A percentile compares a stretch with the other conserved stretches of the same genome.
phyloP scores from a whole-genome alignment of 805 yeast species.

The Ogataea wickerhamii region DNA sequence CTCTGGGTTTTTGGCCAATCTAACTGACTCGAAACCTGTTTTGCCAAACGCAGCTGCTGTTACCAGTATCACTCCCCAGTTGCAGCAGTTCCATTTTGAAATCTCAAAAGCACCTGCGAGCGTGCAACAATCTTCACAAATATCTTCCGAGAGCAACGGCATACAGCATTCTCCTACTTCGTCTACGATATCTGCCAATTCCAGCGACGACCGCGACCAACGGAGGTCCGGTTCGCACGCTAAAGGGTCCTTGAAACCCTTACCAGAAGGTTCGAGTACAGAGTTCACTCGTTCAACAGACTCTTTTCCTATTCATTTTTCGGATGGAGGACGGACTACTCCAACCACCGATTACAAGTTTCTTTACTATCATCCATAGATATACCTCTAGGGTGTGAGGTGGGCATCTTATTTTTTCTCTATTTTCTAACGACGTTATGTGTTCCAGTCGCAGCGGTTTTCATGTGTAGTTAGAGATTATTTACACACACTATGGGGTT shows the following conservation, averaged over 20 bases:
- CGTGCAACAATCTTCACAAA: slow-evolving; percentile 1
- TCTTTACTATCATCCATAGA: slow-evolving; percentile 15
- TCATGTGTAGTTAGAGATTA: no score
- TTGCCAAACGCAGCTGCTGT: slow-evolving; percentile 1
- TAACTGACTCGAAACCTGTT: not conserved
- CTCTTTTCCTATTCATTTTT: not conserved
- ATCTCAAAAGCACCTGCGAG: slow-evolving; percentile 13
- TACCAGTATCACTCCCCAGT: slow-evolving; percentile 16
- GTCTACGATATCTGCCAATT: slow-evolving; percentile 22
- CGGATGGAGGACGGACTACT: not conserved
- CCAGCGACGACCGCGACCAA: slow-evolving; percentile 9
- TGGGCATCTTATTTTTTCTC: no score
- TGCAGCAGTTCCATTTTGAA: slow-evolving; percentile 19
- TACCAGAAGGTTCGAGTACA: not conserved
- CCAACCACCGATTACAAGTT: slow-evolving; percentile 14
- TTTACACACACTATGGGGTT: no score
- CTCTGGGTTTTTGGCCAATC: not conserved
- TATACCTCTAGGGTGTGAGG: no score
- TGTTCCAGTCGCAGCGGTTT: no score
- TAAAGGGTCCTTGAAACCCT: not conserved
- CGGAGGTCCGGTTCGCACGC: not conserved
- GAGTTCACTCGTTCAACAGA: not conserved
- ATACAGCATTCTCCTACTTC: slow-evolving; percentile 13
- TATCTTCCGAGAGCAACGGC: slow-evolving; percentile 1
- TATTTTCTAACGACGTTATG: no score